These are phyloP conservation scores for Phytophthora sansomeana DNA, from an alignment of 352 stramenopile species.

Conservation along the genomic window DNA sequence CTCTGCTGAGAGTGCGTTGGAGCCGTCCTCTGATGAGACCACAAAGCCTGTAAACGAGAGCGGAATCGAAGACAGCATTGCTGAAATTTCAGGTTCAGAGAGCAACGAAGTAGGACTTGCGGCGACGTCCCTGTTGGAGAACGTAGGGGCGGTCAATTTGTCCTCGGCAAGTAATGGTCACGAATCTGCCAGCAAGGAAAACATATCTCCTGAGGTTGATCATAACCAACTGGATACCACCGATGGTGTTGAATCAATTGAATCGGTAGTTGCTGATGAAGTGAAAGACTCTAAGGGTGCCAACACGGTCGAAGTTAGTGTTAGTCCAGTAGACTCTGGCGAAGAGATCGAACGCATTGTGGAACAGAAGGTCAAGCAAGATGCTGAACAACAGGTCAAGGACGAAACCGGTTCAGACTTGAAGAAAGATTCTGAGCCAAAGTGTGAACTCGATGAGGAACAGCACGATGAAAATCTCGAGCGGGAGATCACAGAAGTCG, in stretches of 20 bases:
- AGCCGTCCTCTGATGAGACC: background rate
- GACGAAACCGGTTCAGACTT: background rate
- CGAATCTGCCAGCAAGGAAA: conserved; percentile 9
- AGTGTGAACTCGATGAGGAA: background rate
- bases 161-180: background rate
- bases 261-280: background rate
- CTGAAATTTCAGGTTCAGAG: background rate
- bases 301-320: background rate
- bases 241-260: background rate
- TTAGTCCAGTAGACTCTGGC: background rate
- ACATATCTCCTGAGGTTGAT: background rate
- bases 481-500: background rate
- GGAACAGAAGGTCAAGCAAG: conserved; percentile 7
- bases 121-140: background rate
- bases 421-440: background rate
- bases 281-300: background rate
- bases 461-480: background rate
- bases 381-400: background rate
- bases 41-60: background rate
- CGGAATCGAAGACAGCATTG: too few species aligned
- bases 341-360: background rate
- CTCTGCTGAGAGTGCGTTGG: background rate
- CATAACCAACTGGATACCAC: background rate
- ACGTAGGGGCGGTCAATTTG: background rate
- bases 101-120: background rate